phyloP scores from a whole-genome alignment of 73 alveolate species.

The Blepharisma stoltei region DNA sequence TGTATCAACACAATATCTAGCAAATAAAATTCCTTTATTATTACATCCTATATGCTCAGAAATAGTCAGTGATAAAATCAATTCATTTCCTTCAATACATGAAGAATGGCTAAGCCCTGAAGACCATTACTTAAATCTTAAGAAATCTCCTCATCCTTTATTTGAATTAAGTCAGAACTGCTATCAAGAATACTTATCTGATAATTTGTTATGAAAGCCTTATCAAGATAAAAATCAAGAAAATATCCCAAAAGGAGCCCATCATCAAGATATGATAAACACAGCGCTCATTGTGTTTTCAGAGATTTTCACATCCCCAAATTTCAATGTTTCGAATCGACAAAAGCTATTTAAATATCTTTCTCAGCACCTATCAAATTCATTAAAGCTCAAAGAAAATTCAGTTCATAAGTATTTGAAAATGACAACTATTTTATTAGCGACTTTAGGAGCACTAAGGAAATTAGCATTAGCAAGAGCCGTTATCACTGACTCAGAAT shows the following conservation, averaged over 20 bases:
- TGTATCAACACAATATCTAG: neutral
- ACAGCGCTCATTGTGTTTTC: neutral
- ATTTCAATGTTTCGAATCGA: constrained; percentile 12
- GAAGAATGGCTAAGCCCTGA: constrained; percentile 17
- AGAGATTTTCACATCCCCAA: neutral
- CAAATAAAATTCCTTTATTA: neutral
- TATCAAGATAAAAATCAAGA: no score
- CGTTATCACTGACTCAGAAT: neutral
- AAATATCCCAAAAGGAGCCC: no score
- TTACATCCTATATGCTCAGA: constrained; percentile 16
- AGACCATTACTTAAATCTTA: neutral
- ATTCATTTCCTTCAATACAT: neutral
- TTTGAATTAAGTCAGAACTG: no score
- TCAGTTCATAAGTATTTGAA: neutral
- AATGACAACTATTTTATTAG: neutral
- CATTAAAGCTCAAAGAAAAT: neutral
- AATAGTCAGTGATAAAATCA: constrained; percentile 8
- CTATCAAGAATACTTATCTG: no score
- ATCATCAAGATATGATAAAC: neutral
- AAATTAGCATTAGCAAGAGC: constrained; percentile 6
- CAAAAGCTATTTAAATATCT: constrained; percentile 8
- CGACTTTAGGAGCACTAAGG: neutral
- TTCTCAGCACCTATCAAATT: constrained; percentile 7
- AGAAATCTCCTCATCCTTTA: neutral
- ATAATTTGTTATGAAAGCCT: no score